These are phyloP conservation scores for Antarctomyces pellizariae DNA, from an alignment of 495 filamentous ascomycete genomes.

Conservation along the genomic window DNA sequence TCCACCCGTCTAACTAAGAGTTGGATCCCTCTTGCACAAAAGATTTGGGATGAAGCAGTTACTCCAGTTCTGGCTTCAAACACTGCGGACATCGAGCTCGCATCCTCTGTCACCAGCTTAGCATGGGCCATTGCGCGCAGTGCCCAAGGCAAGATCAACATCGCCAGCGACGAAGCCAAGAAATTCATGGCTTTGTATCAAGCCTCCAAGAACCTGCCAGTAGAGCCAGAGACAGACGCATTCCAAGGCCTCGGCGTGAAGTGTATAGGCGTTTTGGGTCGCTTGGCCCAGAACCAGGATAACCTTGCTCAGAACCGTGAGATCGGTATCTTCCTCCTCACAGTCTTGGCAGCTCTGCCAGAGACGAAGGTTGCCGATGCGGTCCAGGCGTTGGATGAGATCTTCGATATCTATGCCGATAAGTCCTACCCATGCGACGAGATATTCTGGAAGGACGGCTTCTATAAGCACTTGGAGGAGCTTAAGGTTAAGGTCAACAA, in stretches of 20 bases:
- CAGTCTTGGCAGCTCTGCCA: slow-evolving; percentile 20
- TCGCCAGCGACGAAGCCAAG: slow-evolving; percentile 23
- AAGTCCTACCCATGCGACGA: slow-evolving; percentile 28
- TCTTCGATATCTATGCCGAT: slow-evolving; percentile 40
- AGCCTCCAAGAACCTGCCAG: slow-evolving; percentile 18
- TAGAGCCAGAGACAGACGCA: slow-evolving; percentile 16
- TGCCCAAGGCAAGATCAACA: slow-evolving; percentile 21
- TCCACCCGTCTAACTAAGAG: slow-evolving; percentile 8
- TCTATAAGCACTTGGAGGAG: slow-evolving; percentile 30
- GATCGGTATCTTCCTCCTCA: slow-evolving; percentile 34
- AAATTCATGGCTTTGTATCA: slow-evolving; percentile 38
- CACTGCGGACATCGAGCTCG: slow-evolving; percentile 32
- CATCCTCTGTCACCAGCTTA: slow-evolving; percentile 30
- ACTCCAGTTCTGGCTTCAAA: slow-evolving; percentile 27
- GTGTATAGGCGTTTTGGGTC: slow-evolving; percentile 35
- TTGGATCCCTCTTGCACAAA: slow-evolving; percentile 25
- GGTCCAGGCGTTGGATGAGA: slow-evolving; percentile 32
- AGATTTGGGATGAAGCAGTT: slow-evolving; percentile 27
- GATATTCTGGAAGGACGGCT: slow-evolving; percentile 35
- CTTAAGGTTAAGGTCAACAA: slow-evolving; percentile 23
- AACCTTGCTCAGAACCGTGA: slow-evolving; percentile 24
- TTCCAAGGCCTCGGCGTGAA: slow-evolving; percentile 31
- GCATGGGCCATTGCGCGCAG: slow-evolving; percentile 35
- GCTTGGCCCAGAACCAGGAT: slow-evolving; percentile 24
- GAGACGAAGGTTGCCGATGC: slow-evolving; percentile 24